Evolutionary conservation across 139 green algal species (phyloP).

Genomic region (Microglena sp.): DNA sequence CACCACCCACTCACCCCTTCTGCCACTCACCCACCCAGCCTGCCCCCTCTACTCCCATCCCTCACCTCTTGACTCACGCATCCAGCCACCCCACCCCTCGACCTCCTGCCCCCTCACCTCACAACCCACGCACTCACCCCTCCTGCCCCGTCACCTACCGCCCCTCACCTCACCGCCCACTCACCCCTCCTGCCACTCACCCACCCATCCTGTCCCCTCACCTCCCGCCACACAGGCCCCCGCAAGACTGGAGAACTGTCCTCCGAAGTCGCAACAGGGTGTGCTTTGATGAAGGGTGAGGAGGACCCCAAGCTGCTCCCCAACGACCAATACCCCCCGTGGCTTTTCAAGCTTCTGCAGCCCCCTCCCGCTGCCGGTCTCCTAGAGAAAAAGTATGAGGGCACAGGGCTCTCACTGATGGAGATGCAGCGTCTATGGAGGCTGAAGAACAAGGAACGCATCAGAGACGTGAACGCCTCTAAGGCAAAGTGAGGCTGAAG

Average conservation of each 20-base stretch:
- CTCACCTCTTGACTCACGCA: too few species aligned
- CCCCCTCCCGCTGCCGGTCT: slow-evolving; percentile 29
- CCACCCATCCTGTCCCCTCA: too few species aligned
- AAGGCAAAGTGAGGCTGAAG: slow-evolving; percentile 23
- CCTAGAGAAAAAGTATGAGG: slow-evolving; percentile 36
- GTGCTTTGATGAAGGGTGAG: slow-evolving; percentile 41
- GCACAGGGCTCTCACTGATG: slow-evolving; percentile 1
- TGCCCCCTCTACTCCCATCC: too few species aligned
- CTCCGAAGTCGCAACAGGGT: slow-evolving; percentile 31
- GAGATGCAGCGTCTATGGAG: slow-evolving; percentile 42
- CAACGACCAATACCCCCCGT: slow-evolving; percentile 47
- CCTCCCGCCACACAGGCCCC: slow-evolving; percentile 39
- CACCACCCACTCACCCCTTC: too few species aligned
- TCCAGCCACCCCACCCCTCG: too few species aligned
- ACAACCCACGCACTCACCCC: too few species aligned
- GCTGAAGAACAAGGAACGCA: slow-evolving; percentile 50
- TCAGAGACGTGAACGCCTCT: slow-evolving; percentile 37
- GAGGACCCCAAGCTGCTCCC: slow-evolving; percentile 36
- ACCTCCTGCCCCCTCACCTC: too few species aligned
- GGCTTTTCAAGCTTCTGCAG: slow-evolving; percentile 40
- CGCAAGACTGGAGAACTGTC: slow-evolving; percentile 29
- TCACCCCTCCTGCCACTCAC: too few species aligned
- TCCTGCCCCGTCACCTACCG: too few species aligned
- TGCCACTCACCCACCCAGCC: too few species aligned
- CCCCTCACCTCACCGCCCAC: too few species aligned